These are phyloP conservation scores for Daphne laureola DNA, from an alignment of 441 rosid genomes.

Conservation along the genomic window DNA sequence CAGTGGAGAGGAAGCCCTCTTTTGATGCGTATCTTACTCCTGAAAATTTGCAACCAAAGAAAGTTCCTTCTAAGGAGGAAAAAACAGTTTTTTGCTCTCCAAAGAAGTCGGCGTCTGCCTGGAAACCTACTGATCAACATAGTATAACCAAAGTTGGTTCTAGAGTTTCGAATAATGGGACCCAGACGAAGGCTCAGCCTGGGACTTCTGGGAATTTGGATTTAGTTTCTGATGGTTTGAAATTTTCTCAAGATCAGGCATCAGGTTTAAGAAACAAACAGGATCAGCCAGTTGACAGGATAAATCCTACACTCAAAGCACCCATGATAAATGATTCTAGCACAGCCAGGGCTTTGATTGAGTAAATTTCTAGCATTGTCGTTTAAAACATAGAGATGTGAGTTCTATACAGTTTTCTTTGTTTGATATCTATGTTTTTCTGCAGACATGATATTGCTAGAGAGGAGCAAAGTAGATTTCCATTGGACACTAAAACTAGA, in stretches of 20 bases:
- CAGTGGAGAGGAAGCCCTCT: slow-evolving; percentile 28
- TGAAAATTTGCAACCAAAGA: slow-evolving; percentile 31
- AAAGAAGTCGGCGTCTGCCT: slow-evolving; percentile 30
- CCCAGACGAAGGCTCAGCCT: slow-evolving; percentile 40
- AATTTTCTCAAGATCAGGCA: slow-evolving; percentile 34
- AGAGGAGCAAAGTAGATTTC: slow-evolving; percentile 35
- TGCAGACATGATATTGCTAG: slow-evolving; percentile 39
- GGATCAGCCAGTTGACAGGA: slow-evolving; percentile 42
- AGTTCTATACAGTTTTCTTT: background rate
- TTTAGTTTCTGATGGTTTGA: slow-evolving; percentile 25
- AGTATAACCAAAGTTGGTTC: slow-evolving; percentile 24
- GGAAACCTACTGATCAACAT: slow-evolving; percentile 33
- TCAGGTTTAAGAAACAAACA: slow-evolving; percentile 37
- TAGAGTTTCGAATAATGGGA: slow-evolving; percentile 25
- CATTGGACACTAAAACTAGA: slow-evolving; percentile 38
- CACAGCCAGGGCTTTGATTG: slow-evolving; percentile 28
- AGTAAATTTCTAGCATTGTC: slow-evolving; percentile 14
- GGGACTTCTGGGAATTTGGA: slow-evolving; percentile 35
- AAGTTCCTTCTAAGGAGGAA: slow-evolving; percentile 20
- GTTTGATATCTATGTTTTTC: background rate
- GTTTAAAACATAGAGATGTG: background rate
- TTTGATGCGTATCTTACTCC: slow-evolving; percentile 24
- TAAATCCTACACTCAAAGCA: slow-evolving; percentile 40
- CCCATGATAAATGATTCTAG: slow-evolving; percentile 24
- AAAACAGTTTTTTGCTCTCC: slow-evolving; percentile 38